Base-by-base conservation (phyloP, 2,329 filamentous ascomycete genomes). In the Cladosporium sp. region DNA sequence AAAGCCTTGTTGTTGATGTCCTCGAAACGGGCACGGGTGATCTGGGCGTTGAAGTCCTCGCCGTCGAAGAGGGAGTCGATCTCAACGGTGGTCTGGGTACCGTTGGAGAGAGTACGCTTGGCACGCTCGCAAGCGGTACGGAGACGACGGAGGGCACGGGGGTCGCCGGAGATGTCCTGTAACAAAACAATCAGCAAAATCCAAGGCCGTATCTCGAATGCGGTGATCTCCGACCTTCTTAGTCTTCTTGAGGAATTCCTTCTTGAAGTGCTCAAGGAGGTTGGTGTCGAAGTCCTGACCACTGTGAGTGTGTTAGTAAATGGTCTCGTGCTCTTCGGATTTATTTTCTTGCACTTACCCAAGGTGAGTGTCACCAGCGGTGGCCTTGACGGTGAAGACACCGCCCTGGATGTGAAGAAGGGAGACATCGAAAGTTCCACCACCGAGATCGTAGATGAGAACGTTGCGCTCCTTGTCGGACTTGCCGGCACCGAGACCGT, bases 381-480 rank as follows among this genome's bases (percentile, higher is more conserved):
- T 97, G 64, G 93, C 92, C 87, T 95, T 96, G 77, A 97, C 94
- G 66, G 93, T 96, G 86, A 99, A 99, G 73, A 99, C 94, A 84
- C 94, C 94, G 75, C 93, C 92, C 82, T 97, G 92, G 76, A 99
- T 97, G 85, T 96, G 93, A 47, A 99, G 86, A 69, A 97, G 90
- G 65, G 94, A 97, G 28, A 99, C 94, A 97, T 99, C 94, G 81
- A 99, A 99, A 77, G 94, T 99, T 86, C 94, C 94, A 86, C 94
- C 94, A 86, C 94, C 94, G 65, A 99, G 88, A 88, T 99, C 94
- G 84, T 97, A 99, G 83, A 99, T 97, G 69, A 99, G 86, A 73
- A 99, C 93, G 77, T 97, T 96, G 74, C 94, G 91, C 86, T 97
- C 94, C 85, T 96, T 96, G 78, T 90, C 89, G 57, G 90, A 89